phyloP scores from a whole-genome alignment of 1,284 basidiomycete genomes.

The Garcileccinum viscosum region DNA sequence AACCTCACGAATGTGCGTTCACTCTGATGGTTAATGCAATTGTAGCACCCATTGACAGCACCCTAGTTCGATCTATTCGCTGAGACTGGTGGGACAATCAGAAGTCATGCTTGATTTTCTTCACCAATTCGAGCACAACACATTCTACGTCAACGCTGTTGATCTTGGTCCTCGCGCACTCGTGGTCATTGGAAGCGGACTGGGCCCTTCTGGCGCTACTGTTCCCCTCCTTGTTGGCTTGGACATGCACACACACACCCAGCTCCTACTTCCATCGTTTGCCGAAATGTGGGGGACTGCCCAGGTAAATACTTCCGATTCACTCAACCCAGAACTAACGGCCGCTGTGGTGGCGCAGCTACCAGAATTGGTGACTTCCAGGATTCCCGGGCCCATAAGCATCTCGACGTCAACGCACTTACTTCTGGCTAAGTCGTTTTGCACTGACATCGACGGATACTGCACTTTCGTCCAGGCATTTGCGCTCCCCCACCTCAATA shows the following conservation, averaged over 20 bases:
- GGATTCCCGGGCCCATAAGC: too few species aligned
- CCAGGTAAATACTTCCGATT: slow-evolving; percentile 3
- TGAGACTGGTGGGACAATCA: slow-evolving; percentile 5
- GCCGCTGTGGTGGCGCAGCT: slow-evolving; percentile 2
- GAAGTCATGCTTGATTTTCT: slow-evolving; percentile 21
- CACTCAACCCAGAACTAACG: background rate
- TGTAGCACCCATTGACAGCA: background rate
- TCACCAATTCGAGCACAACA: slow-evolving; percentile 3
- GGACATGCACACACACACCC: slow-evolving; percentile 20
- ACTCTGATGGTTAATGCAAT: background rate
- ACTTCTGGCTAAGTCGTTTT: slow-evolving; percentile 15
- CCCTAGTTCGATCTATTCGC: slow-evolving; percentile 21
- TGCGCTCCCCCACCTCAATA: slow-evolving; percentile 5
- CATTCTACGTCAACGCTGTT: slow-evolving; percentile 8
- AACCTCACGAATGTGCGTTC: slow-evolving; percentile 11
- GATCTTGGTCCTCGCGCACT: slow-evolving; percentile 24
- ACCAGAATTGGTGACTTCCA: background rate
- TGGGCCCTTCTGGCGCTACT: background rate
- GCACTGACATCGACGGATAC: slow-evolving; percentile 5
- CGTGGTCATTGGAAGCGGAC: slow-evolving; percentile 5
- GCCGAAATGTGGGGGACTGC: background rate
- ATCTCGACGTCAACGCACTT: slow-evolving; percentile 31
- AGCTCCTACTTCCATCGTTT: background rate
- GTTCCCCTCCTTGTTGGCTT: background rate
- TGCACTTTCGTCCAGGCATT: slow-evolving; percentile 19